phyloP scores from a whole-genome alignment of 352 stramenopile species.

The Phytophthora kernoviae region DNA sequence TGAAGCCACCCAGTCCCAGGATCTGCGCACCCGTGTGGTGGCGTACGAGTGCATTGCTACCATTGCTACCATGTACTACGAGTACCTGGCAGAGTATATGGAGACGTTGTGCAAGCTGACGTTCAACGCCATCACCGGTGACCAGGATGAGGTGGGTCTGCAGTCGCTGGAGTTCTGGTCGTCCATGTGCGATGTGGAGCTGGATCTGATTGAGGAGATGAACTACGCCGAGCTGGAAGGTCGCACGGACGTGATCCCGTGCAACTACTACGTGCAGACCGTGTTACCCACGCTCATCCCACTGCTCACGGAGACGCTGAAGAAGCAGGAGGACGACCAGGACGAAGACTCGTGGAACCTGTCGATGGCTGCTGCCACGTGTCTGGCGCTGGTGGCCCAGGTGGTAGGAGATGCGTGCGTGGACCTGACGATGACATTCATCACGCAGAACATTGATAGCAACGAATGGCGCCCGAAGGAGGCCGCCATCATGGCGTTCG shows the following conservation, averaged over 20 bases:
- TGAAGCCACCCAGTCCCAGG: conserved; percentile 92
- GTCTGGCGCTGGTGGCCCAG: conserved; percentile 92
- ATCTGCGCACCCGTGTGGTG: conserved; percentile 87
- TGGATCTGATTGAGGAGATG: conserved; percentile 93
- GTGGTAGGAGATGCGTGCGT: conserved; percentile 94
- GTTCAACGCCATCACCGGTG: conserved; percentile 92
- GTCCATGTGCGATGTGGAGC: conserved; percentile 96
- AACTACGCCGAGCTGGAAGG: conserved; percentile 79
- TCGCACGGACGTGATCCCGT: conserved; percentile 61
- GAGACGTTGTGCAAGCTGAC: conserved; percentile 96
- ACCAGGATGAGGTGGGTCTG: conserved; percentile 92
- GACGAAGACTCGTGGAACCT: conserved; percentile 96
- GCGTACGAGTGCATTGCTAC: conserved; percentile 96
- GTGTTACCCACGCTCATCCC: conserved; percentile 91
- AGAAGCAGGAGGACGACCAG: conserved; percentile 94
- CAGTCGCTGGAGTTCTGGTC: conserved; percentile 99
- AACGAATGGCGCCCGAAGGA: conserved; percentile 96
- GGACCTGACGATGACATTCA: conserved; percentile 93
- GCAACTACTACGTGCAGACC: conserved; percentile 89
- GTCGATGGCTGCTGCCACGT: conserved; percentile 94
- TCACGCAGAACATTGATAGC: conserved; percentile 94
- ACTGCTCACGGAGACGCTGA: conserved; percentile 93
- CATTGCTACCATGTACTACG: conserved; percentile 97
- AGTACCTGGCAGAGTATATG: conserved; percentile 96
- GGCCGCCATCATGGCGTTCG: conserved; percentile 97